Base-by-base conservation (phyloP, 2,329 filamentous ascomycete genomes). In the Knoxdaviesia capensis region DNA sequence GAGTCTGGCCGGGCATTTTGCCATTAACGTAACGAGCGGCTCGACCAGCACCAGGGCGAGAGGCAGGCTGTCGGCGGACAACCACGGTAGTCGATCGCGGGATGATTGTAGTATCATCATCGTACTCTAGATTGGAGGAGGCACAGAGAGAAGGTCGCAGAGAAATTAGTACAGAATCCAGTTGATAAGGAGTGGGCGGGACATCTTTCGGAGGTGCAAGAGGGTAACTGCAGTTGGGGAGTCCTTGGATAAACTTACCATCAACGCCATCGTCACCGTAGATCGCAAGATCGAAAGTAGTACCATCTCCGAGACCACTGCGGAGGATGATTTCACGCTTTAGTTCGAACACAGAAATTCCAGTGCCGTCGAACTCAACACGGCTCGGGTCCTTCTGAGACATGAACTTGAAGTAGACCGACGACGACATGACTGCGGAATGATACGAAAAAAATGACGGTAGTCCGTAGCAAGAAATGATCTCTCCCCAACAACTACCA, bases 331-430 rank as follows among this genome's bases (percentile, higher is more conserved):
- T 98, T 64, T 96, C 90, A 66, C 88, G 82, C 66, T 98, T 98
- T 56, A 98, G 71, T 58, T 98, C 92, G 63, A 96, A 98, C 48
- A 96, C 90, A 47, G 88, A 94, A 56, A 96, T 93, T 61, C 85
- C 85, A 53, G 88, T 94, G 56, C 90, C 90, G 62, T 98, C 88
- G 60, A 98, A 96, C 56, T 87, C 83, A 54, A 98, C 86, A 56
- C 87, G 77, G 44, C 85, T 85, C 46, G 86, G 84, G 57, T 96
- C 90, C 66, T 86, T 94, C 58, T 92, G 86, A 52, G 88, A 96
- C 66, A 94, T 96, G 78, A 98, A 98, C 66, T 94, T 94, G 82
- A 94, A 98, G 65, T 94, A 96, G 56, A 98, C 90, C 50, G 87
- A 96, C 44, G 90, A 94, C 58, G 85, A 76, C 87, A 94, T 94